phyloP scores from a whole-genome alignment of 495 filamentous ascomycete genomes.

The Aspergillus avenaceus region DNA sequence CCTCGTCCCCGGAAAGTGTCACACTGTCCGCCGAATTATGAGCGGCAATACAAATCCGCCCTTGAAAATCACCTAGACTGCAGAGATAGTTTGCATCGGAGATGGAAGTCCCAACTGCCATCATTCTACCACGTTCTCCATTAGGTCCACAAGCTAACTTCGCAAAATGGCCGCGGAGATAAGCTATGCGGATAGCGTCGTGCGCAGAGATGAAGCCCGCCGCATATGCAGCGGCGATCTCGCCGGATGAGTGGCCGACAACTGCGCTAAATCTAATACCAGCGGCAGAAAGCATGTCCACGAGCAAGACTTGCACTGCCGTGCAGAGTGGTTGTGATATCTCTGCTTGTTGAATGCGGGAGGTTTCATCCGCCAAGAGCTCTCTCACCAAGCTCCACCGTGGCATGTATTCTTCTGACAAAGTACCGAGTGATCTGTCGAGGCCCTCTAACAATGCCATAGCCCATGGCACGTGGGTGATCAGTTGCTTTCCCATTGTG shows the following conservation, averaged over 20 bases:
- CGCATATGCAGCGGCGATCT: conserved; percentile 55
- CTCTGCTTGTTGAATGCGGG: too few species aligned
- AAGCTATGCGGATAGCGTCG: conserved; percentile 26
- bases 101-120: conserved; percentile 14
- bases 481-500: too few species aligned
- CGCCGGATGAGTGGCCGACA: conserved; percentile 57
- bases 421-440: too few species aligned
- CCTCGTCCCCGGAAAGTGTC: conserved; percentile 36
- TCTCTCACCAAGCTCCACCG: too few species aligned
- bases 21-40: conserved; percentile 34
- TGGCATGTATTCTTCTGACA: too few species aligned
- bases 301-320: conserved; percentile 17
- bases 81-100: not conserved
- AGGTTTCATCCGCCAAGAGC: too few species aligned
- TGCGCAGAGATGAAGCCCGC: conserved; percentile 37
- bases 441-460: too few species aligned
- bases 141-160: conserved; percentile 9
- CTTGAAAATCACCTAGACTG: not conserved
- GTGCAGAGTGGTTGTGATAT: too few species aligned
- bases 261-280: conserved; percentile 26
- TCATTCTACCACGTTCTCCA: conserved; percentile 21
- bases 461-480: too few species aligned
- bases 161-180: conserved; percentile 11
- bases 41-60: conserved; percentile 35
- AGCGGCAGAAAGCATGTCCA: conserved; percentile 14